Percentiles rank a stretch among this genome's conserved stretches.
phyloP scores from a whole-genome alignment of 495 filamentous ascomycete species.

The Aspergillus avenaceus region DNA sequence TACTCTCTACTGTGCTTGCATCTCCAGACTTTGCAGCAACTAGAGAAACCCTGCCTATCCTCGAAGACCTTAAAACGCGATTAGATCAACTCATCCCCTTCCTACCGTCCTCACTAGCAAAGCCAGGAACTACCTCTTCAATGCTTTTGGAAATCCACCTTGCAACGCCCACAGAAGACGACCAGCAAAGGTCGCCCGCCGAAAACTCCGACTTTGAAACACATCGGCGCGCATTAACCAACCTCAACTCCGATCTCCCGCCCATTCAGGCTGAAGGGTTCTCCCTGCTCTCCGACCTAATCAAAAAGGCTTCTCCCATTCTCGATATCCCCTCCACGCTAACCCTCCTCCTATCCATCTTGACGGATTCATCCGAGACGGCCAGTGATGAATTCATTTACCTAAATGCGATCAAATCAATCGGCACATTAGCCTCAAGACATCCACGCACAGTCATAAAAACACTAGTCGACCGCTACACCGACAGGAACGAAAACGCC shows the following conservation, averaged over 20 bases:
- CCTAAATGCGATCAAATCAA: constrained; percentile 63
- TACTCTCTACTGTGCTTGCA: constrained; percentile 63
- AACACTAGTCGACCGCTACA: constrained; percentile 65
- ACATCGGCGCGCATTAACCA: constrained; percentile 65
- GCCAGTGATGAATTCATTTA: constrained; percentile 69
- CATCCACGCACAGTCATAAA: constrained; percentile 64
- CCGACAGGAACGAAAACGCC: constrained; percentile 56
- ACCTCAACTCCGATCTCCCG: constrained; percentile 70
- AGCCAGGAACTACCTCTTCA: constrained; percentile 49
- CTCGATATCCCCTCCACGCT: constrained; percentile 68
- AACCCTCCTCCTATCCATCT: constrained; percentile 60
- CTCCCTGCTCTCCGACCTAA: constrained; percentile 61
- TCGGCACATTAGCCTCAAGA: constrained; percentile 58
- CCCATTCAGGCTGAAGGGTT: constrained; percentile 78
- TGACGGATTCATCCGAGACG: constrained; percentile 48
- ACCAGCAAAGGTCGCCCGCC: constrained; percentile 29
- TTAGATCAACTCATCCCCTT: constrained; percentile 39
- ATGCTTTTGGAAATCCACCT: constrained; percentile 55
- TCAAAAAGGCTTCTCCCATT: constrained; percentile 57
- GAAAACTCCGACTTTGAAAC: constrained; percentile 63
- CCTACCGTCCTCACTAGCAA: constrained; percentile 31
- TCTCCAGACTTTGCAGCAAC: constrained; percentile 56
- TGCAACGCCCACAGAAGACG: constrained; percentile 46
- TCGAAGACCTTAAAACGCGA: constrained; percentile 49
- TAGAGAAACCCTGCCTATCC: constrained; percentile 35